Evolutionary conservation across 371 early-diverging fungal genomes (phyloP).

Genomic region (Coemansia sp.): DNA sequence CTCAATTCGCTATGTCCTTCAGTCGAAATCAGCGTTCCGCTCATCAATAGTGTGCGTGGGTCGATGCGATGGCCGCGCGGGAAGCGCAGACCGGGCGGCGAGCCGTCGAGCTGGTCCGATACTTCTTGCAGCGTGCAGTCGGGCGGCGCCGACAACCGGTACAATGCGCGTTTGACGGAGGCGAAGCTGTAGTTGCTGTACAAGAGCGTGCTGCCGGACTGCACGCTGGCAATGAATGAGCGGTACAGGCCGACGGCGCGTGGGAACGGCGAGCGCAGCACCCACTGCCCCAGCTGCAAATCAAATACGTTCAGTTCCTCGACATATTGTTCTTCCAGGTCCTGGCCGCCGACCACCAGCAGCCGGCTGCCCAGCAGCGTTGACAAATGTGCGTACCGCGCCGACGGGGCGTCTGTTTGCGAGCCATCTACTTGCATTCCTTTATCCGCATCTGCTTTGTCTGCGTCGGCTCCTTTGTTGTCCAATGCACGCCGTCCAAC

Average conservation of each 20-base stretch:
- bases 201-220: constrained; percentile 49
- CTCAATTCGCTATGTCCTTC: constrained; percentile 65
- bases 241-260: constrained; percentile 79
- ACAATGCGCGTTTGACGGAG: constrained; percentile 68
- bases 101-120: constrained; percentile 63
- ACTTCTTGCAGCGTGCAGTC: constrained; percentile 61
- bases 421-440: background rate
- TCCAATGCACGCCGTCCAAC: constrained; percentile 35
- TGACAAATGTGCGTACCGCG: constrained; percentile 82
- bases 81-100: constrained; percentile 78
- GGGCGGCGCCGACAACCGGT: constrained; percentile 59
- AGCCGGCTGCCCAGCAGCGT: constrained; percentile 59
- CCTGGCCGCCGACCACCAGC: constrained; percentile 80
- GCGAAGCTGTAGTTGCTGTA: constrained; percentile 83
- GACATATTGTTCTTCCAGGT: constrained; percentile 71
- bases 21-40: constrained; percentile 71
- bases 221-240: constrained; percentile 63
- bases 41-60: constrained; percentile 60
- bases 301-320: constrained; percentile 76
- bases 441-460: constrained; percentile 7
- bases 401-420: constrained; percentile 54
- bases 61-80: constrained; percentile 65
- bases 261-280: constrained; percentile 62
- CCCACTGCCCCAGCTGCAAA: constrained; percentile 66
- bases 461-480: constrained; percentile 14